These are phyloP conservation scores for Leucoagaricus sp. DNA, from an alignment of 1,284 basidiomycete genomes.

Conservation along the genomic window DNA sequence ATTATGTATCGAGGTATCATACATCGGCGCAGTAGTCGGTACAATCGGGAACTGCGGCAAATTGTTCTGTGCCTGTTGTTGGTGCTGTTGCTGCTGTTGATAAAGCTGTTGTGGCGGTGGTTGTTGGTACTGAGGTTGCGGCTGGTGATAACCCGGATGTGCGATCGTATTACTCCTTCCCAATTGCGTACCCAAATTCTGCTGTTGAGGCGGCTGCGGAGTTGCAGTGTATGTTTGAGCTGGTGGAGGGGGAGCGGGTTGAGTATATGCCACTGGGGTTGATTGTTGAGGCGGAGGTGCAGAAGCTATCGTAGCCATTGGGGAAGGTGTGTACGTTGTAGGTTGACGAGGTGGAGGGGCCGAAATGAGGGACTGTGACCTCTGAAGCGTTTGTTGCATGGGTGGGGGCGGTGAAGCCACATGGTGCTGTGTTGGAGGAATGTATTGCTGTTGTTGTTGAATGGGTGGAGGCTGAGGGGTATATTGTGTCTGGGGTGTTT, in stretches of 20 bases:
- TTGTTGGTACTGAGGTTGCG: neutral
- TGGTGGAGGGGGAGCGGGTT: slow-evolving; percentile 32
- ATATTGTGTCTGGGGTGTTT: slow-evolving; percentile 16
- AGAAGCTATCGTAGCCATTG: slow-evolving; percentile 25
- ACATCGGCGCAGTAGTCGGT: slow-evolving; percentile 67
- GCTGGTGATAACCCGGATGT: slow-evolving; percentile 17
- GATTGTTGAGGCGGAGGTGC: slow-evolving; percentile 23
- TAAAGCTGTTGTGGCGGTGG: slow-evolving; percentile 1
- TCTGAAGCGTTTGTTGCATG: slow-evolving; percentile 19
- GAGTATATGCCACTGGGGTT: slow-evolving; percentile 19
- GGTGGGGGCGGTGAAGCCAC: slow-evolving; percentile 8
- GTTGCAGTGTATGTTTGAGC: slow-evolving; percentile 30
- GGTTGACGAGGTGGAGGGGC: slow-evolving; percentile 12
- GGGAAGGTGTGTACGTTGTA: slow-evolving; percentile 15
- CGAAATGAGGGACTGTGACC: slow-evolving; percentile 19
- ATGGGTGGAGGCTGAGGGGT: slow-evolving; percentile 20
- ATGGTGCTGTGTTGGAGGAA: slow-evolving; percentile 12
- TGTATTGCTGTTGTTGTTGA: slow-evolving; percentile 4
- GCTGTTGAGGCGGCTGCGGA: slow-evolving; percentile 33
- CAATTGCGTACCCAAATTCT: slow-evolving; percentile 27
- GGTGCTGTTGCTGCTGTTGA: slow-evolving; percentile 30
- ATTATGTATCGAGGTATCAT: slow-evolving; percentile 39
- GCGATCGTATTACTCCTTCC: slow-evolving; percentile 45
- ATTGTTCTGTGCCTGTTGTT: slow-evolving; percentile 24
- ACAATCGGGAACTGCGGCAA: slow-evolving; percentile 71